phyloP scores from a whole-genome alignment of 2,329 filamentous ascomycete genomes.

The Nothophaeocryptopus gaeumannii region DNA sequence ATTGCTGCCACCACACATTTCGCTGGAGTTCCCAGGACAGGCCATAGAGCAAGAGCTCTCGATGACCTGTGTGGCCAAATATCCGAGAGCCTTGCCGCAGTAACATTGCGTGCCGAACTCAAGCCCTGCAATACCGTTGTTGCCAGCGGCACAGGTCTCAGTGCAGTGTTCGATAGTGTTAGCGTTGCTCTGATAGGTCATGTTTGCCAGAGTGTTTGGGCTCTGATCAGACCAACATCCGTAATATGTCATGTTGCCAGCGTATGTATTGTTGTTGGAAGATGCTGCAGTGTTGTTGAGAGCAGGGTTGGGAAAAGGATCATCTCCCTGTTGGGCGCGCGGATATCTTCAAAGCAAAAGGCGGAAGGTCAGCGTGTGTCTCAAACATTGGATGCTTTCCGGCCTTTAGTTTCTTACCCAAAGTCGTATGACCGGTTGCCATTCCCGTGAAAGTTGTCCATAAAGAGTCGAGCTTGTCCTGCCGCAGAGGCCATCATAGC shows the following conservation, averaged over 20 bases:
- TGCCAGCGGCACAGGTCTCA: conserved; percentile 29
- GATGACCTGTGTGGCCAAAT: conserved; percentile 27
- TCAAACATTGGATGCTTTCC: too few species aligned
- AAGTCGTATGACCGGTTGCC: conserved; percentile 36
- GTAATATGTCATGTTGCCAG: conserved; percentile 36
- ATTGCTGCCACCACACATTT: conserved; percentile 33
- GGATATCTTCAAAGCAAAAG: conserved; percentile 25
- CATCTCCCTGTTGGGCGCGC: conserved; percentile 33
- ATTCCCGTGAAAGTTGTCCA: conserved; percentile 39
- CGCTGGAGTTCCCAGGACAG: conserved; percentile 33
- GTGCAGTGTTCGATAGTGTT: conserved; percentile 37
- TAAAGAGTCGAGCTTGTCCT: conserved; percentile 38
- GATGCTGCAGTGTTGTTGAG: conserved; percentile 22
- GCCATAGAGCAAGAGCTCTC: conserved; percentile 31
- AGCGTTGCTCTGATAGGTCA: conserved; percentile 27
- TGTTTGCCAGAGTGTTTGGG: conserved; percentile 24
- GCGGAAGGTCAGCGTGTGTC: too few species aligned
- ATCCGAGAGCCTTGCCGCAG: conserved; percentile 33
- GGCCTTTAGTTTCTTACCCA: conserved; percentile 13
- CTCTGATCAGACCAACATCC: conserved; percentile 38
- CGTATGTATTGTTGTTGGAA: conserved; percentile 32
- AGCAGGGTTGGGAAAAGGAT: conserved; percentile 32
- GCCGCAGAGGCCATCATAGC: conserved; percentile 36
- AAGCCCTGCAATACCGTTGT: conserved; percentile 37
- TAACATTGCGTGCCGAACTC: conserved; percentile 36